A percentile compares a stretch with the other conserved stretches of the same genome.
These are phyloP conservation scores for Plasmopara viticola DNA, from an alignment of 352 stramenopile genomes.

Conservation along the genomic window DNA sequence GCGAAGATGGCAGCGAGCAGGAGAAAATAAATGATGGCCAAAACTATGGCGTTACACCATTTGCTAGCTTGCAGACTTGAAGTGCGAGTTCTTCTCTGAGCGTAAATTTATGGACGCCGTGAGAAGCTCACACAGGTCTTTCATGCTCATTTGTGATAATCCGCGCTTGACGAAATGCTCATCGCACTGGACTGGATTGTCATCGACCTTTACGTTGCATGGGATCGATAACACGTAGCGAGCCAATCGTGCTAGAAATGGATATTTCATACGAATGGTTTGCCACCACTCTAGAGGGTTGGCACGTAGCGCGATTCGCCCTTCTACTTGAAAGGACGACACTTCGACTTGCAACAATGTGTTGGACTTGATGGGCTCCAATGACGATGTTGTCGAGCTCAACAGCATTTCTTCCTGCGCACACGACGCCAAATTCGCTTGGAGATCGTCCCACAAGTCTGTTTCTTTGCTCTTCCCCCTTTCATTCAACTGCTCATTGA, in stretches of 20 bases:
- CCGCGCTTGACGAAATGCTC: slow-evolving; percentile 36
- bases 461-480: slow-evolving; percentile 19
- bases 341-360: slow-evolving; percentile 76
- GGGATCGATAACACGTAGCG: slow-evolving; percentile 68
- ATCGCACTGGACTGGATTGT: slow-evolving; percentile 46
- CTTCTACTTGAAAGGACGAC: slow-evolving; percentile 72
- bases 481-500: slow-evolving; percentile 27
- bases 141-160: slow-evolving; percentile 30
- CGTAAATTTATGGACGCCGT: slow-evolving; percentile 51
- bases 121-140: slow-evolving; percentile 41
- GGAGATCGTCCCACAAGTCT: slow-evolving; percentile 71
- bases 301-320: slow-evolving; percentile 40
- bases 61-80: slow-evolving; percentile 34
- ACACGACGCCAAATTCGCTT: slow-evolving; percentile 63
- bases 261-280: slow-evolving; percentile 71
- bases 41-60: slow-evolving; percentile 17
- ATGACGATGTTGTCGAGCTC: slow-evolving; percentile 51
- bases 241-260: slow-evolving; percentile 57
- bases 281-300: slow-evolving; percentile 79
- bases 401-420: slow-evolving; percentile 73
- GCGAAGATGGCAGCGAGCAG: slow-evolving; percentile 51
- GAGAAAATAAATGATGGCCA: neutral
- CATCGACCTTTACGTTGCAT: slow-evolving; percentile 33
- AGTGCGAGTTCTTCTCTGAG: slow-evolving; percentile 39
- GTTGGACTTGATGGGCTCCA: slow-evolving; percentile 66